Evolutionary conservation across 106 monocot species (phyloP), one percentile per base, ranked within the genome.

Genomic region (Ottelia alismoides): DNA sequence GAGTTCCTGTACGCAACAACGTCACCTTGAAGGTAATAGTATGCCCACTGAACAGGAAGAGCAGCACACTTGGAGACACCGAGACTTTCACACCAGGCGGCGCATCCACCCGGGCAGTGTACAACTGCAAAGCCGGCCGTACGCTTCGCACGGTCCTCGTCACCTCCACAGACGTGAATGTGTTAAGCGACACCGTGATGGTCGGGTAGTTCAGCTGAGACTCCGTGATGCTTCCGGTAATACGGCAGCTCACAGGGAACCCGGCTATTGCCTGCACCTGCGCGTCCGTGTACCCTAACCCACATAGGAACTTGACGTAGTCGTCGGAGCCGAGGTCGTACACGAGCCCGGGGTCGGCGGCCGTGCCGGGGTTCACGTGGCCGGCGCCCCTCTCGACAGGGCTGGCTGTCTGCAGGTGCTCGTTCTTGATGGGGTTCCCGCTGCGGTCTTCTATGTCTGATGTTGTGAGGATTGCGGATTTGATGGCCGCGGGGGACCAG

Each of bases 281-380:
- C 72, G 26, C 30, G 29, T 3, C 54, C 23, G 11, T n/a, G n/a
- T n/a, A n/a, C n/a, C n/a, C n/a, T n/a, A n/a, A n/a, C n/a, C n/a
- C n/a, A n/a, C n/a, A n/a, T 65, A 31, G 50, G 25, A 24, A 1
- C 56, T 59, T 49, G 21, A 73, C 64, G 63, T 85, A 85, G 59
- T 85, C 84, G 2, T 85, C 70, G 3, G 70, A 35, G 11, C 76
- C 45, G 31, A 64, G 49, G 55, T 85, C 84, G 40, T 85, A 85
- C 20, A 79, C 28, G 18, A 85, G 70, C 50, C 84, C 84, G 0
- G 84, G 84, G 44, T 72, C 57, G n/a, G 79, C 72, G 19, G 84
- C 84, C 49, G 63, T 79, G 65, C 68, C 58, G 0, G 84, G 84
- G 49, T 85, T 70, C 0, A 85, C 84, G 51, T 85, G 73, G 24